Evolutionary conservation across 305 asterid genomes (phyloP), one percentile per base, ranked within the genome.

Genomic region (Fraxinus paxiana): DNA sequence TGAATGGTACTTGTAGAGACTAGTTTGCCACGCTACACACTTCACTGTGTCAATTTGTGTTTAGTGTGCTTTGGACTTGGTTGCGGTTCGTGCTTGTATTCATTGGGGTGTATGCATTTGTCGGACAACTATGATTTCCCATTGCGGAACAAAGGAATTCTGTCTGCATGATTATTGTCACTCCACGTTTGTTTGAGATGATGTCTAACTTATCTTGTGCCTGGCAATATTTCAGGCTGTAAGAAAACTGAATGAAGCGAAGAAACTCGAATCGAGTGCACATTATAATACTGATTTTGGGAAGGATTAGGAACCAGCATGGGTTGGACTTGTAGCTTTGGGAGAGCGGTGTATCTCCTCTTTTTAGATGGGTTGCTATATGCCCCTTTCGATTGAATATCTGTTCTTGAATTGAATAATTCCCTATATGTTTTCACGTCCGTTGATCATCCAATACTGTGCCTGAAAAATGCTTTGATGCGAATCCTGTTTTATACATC

Each of bases 211-310:
- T 76, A 38, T 20, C 63, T 70, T 70, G 7, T 77, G 79, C 41
- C 73, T 77, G 77, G 34, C 80, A 79, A 63, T 37, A 34, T 75
- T 81, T 35, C 84, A 94, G 97, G 98, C 98, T 38, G 98, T 94
- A 31, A 89, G 97, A 83, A 94, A 92, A 87, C 88, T 94, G 83
- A 93, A 90, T 34, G 98, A 94, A 80, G 97, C 97, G 3, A 94
- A 94, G 97, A 94, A 94, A 87, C 97, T 94, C n/a, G 98, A 94
- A 83, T 92, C 97, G 56, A 94, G 88, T 87, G 92, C 98, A 26
- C 98, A 94, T 83, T 94, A 92, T 46, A 94, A 81, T 85, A 4
- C 98, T 76, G 97, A 94, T 84, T 94, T 94, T 43, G 97, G 97
- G 22, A 94, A 92, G 88, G 98, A 92, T 20, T 94, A 86, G 84